These are phyloP conservation scores for Cucurbita argyrosperma DNA, from an alignment of 306 rosid species.

Conservation along the genomic window DNA sequence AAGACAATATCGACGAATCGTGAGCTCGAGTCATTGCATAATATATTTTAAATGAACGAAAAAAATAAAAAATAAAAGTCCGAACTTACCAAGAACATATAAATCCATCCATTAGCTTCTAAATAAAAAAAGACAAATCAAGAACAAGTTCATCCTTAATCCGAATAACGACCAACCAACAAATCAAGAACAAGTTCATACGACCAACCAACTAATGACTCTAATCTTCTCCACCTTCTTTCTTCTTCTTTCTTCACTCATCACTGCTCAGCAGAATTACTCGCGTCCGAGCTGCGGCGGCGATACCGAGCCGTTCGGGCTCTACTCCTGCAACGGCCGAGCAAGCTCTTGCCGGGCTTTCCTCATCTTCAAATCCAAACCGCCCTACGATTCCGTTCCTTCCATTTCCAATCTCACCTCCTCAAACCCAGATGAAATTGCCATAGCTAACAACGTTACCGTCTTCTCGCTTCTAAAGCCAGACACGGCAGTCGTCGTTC, in stretches of 20 bases:
- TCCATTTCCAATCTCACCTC: slow-evolving; percentile 44
- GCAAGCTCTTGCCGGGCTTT: slow-evolving; percentile 28
- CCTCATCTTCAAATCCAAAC: slow-evolving; percentile 41
- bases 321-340: slow-evolving; percentile 44
- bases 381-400: slow-evolving; percentile 24
- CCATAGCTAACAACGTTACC: slow-evolving; percentile 24
- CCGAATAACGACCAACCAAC: background rate
- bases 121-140: background rate
- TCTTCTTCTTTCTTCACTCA: background rate
- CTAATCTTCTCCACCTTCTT: background rate
- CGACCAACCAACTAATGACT: slow-evolving; percentile 1
- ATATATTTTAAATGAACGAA: no score
- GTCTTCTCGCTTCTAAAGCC: slow-evolving; percentile 12
- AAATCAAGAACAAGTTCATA: background rate
- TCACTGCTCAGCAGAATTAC: slow-evolving; percentile 1
- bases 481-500: slow-evolving; percentile 45
- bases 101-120: background rate
- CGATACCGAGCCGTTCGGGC: slow-evolving; percentile 3
- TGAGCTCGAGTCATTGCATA: no score
- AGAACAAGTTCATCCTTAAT: background rate
- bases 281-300: background rate
- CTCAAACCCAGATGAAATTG: slow-evolving; percentile 27
- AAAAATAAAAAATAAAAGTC: no score
- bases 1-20: no score
- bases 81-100: background rate